Base-by-base conservation (phyloP, 1,284 basidiomycete genomes). In the Inonotus obliquus region DNA sequence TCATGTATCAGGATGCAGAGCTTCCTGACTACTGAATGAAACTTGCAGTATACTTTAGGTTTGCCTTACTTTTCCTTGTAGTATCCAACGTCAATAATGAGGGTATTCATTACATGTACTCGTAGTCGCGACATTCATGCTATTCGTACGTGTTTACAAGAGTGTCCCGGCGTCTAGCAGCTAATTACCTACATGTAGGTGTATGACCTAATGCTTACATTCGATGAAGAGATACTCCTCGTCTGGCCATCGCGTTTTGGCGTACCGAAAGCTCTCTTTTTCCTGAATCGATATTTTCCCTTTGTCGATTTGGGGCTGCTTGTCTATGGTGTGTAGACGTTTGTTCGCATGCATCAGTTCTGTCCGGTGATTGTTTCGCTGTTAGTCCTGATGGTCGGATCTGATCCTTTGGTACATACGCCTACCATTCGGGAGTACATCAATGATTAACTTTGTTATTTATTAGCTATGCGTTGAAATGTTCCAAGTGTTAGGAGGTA, bases 191-290 rank as follows among this genome's bases (percentile, higher is more conserved):
- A 32, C 32, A 32, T 54, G 29, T 25, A 59, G 57, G 57, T 59
- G 10, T 63, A 54, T 19, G 61, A 63, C 35, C 59, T 45, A 41
- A 17, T 59, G 6, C 52, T 63, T 11, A 63, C 61, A 4, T 45
- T 63, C 10, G 61, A 59, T 17, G 61, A 63, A 35, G 61, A 63
- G 45, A 47, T 59, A 17, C 19, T 48, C 35, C 61, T 63, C 19
- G 53, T 63, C 11, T 63, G 61, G 61, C 61, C 57, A 2, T 63
- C 61, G 17, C 38, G 37, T 13, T 63, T 57, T 49, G 51, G 52
- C 9, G 14, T 48, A 7, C 57, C 53, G 11, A 63, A 63, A 32
- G 35, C 59, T 14, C 23, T 63, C 13, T 63, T 47, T 35, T 55
- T 63, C 45, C 19, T 59, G 19, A 59, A 59, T 37, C 61, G 61